Conservation (phyloP, 345 rosid genomes). For the Trapa incisa region DNA sequence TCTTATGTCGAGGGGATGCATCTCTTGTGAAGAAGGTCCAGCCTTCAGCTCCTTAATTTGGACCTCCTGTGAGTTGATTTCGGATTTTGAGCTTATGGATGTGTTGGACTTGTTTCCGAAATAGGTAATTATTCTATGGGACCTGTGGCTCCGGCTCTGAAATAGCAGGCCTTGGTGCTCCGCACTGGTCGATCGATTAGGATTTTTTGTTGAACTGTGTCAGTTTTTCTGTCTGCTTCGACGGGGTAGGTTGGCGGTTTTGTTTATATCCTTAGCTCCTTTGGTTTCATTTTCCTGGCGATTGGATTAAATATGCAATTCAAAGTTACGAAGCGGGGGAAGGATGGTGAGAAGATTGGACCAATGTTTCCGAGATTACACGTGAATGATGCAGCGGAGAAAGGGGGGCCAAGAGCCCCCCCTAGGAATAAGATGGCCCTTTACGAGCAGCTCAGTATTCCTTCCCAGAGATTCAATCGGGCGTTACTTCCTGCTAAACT, state of each 20-base stretch:
- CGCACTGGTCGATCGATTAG: not conserved
- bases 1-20: constrained; percentile 1
- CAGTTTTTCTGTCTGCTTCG: not conserved
- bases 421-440: constrained; percentile 99
- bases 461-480: constrained; percentile 61
- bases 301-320: not conserved
- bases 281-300: not conserved
- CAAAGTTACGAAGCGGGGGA: constrained; percentile 55
- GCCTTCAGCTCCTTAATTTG: not conserved
- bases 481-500: constrained; percentile 18
- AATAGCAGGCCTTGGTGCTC: not conserved
- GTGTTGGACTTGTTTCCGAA: not conserved
- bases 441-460: constrained; percentile 78
- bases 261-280: not conserved
- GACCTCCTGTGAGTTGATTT: not conserved
- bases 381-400: constrained; percentile 64
- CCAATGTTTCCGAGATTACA: constrained; percentile 93
- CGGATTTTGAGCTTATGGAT: not conserved
- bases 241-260: not conserved
- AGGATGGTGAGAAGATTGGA: constrained; percentile 61
- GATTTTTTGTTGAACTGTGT: not conserved
- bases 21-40: constrained; percentile 14
- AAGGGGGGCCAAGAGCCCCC: constrained; percentile 91
- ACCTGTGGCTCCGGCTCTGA: not conserved
- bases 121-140: not conserved